Base-by-base conservation (phyloP, 306 rosid species). In the Mimosa bimucronata region DNA sequence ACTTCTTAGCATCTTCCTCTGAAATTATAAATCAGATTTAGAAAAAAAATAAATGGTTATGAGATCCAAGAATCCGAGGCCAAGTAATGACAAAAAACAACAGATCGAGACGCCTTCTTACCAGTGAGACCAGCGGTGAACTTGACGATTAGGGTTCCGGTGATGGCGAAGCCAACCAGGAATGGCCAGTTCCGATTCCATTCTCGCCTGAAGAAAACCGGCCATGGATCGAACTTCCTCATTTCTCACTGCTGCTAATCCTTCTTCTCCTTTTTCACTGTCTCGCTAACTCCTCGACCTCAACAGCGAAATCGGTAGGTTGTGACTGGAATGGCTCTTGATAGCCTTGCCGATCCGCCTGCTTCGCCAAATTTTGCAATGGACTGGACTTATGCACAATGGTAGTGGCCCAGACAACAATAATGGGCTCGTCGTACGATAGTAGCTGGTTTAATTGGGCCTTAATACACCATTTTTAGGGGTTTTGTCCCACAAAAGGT, bases 111-210 rank as follows among this genome's bases (percentile, higher is more conserved):
- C 1, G 31, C 30, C 48, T 7, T 34, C 87, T 41, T 87, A 95
- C 97, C 96, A 28, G 96, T 65, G 60, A 92, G 76, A 64, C 94
- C 88, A 5, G 89, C 92, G 30, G 97, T 86, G 2, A 93, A 2
- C 89, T 95, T 95, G 89, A 95, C 90, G 67, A 93, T 82, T 9
- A 91, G 0, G 40, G 92, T 0, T 44, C 98, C 98, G 16, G 92
- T 93, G 34, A 90, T 18, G 44, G 97, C 97, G 81, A 95, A 95
- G 3, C 99, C 98, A 3, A 88, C 96, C 8, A 95, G 81, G 80
- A 95, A 95, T 3, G 99, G 98, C 98, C 97, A 93, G 77, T 82
- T 95, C 30, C 96, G 86, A 19, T 82, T 89, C 96, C 94, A 91
- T 79, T 93, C 97, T 7, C 97, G 88, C 93, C 80, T 90, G 94